Evolutionary conservation across 2,329 filamentous ascomycete species (phyloP).

Genomic region (Neonectria hederae): DNA sequence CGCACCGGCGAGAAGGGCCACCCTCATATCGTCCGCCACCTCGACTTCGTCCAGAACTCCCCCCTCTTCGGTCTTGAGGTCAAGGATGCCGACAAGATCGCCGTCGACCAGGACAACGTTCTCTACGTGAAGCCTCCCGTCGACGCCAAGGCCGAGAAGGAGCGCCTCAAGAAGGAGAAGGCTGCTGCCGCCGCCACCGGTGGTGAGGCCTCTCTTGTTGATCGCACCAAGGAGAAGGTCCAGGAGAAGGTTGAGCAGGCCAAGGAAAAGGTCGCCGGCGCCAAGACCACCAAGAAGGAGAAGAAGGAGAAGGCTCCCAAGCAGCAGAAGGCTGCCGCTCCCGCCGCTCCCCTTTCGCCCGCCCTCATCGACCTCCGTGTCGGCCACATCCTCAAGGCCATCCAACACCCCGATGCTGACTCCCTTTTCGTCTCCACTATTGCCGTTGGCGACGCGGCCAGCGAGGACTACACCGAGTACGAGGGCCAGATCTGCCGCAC

Average conservation of each 20-base stretch:
- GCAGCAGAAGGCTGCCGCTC: slow-evolving; percentile 72
- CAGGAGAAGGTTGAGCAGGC: slow-evolving; percentile 65
- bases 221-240: slow-evolving; percentile 69
- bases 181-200: slow-evolving; percentile 70
- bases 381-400: slow-evolving; percentile 95
- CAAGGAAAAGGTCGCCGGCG: slow-evolving; percentile 49
- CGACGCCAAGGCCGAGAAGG: slow-evolving; percentile 94
- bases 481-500: slow-evolving; percentile 93
- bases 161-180: slow-evolving; percentile 96
- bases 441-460: slow-evolving; percentile 87
- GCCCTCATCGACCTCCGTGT: slow-evolving; percentile 93
- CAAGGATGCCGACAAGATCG: slow-evolving; percentile 77
- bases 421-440: slow-evolving; percentile 96
- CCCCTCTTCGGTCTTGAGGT: slow-evolving; percentile 77
- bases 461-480: slow-evolving; percentile 90
- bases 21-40: slow-evolving; percentile 88
- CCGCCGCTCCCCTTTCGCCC: slow-evolving; percentile 81
- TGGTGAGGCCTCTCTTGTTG: slow-evolving; percentile 60
- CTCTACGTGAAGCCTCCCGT: slow-evolving; percentile 88
- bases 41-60: slow-evolving; percentile 96
- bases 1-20: slow-evolving; percentile 88
- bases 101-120: slow-evolving; percentile 81
- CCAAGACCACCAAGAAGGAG: slow-evolving; percentile 77
- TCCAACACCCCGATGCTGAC: slow-evolving; percentile 96
- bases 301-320: slow-evolving; percentile 92